These are phyloP conservation scores for Parathielavia hyrcaniae DNA, from an alignment of 495 filamentous ascomycete genomes.

Conservation along the genomic window DNA sequence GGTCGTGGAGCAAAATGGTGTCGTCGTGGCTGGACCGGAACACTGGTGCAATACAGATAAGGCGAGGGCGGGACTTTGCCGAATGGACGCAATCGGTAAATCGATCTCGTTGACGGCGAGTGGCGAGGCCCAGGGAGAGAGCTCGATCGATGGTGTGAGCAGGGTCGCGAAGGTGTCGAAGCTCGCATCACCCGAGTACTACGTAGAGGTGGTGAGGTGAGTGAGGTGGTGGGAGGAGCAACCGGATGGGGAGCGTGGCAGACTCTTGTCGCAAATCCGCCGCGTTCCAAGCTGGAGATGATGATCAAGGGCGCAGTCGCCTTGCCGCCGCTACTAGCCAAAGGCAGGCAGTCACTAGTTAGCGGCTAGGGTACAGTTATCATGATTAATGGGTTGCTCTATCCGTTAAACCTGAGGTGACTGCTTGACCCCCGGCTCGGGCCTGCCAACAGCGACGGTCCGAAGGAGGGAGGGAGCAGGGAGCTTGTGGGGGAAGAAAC, in stretches of 20 bases:
- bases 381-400: constrained; percentile 8
- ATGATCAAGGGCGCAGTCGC: not conserved
- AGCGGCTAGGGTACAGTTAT: not conserved
- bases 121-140: not conserved
- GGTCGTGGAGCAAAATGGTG: no score
- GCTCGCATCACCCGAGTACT: constrained; percentile 11
- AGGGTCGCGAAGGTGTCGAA: not conserved
- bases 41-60: no score
- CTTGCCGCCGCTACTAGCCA: not conserved
- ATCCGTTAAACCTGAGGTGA: no score
- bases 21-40: no score
- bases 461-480: not conserved
- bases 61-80: not conserved
- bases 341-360: not conserved
- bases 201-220: not conserved
- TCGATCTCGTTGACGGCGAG: not conserved
- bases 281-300: not conserved
- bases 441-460: not conserved
- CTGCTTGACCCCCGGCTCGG: constrained; percentile 6
- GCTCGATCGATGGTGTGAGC: constrained; percentile 1
- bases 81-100: not conserved
- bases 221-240: not conserved
- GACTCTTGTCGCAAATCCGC: constrained; percentile 3
- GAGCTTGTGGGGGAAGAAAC: not conserved
- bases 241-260: not conserved